A percentile compares a stretch with the other conserved stretches of the same genome.
These are phyloP conservation scores for Phytophthora colocasiae DNA, from an alignment of 352 stramenopile genomes.

Conservation along the genomic window DNA sequence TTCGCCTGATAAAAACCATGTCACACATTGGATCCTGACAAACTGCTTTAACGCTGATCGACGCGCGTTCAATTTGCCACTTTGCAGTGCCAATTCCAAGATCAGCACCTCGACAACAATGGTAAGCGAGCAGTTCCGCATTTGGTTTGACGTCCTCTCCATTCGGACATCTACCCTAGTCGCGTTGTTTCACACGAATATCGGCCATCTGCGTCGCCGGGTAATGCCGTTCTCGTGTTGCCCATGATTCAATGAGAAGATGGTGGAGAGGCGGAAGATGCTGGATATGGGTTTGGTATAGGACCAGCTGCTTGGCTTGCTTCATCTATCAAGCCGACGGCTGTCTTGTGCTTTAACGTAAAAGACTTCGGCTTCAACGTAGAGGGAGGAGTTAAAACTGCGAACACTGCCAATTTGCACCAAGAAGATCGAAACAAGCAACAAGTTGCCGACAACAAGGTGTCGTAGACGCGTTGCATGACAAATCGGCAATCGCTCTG, in stretches of 20 bases:
- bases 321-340: slow-evolving; percentile 13
- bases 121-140: neutral
- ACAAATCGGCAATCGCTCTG: slow-evolving; percentile 11
- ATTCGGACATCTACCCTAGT: slow-evolving; percentile 4
- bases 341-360: slow-evolving; percentile 20
- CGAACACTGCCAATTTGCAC: neutral
- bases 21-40: slow-evolving; percentile 21
- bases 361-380: neutral
- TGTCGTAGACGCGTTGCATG: neutral
- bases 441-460: neutral
- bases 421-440: neutral
- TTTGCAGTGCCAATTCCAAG: neutral
- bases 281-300: slow-evolving; percentile 21
- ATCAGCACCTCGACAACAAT: neutral
- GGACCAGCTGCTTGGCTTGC: slow-evolving; percentile 16
- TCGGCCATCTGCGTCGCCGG: slow-evolving; percentile 7
- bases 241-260: slow-evolving; percentile 22
- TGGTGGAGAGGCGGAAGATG: slow-evolving; percentile 32
- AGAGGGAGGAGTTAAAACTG: neutral
- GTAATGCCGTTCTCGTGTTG: slow-evolving; percentile 18
- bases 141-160: neutral
- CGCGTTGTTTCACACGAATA: slow-evolving; percentile 25
- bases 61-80: neutral
- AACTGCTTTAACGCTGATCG: slow-evolving; percentile 11
- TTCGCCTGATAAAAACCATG: slow-evolving; percentile 33